These are phyloP conservation scores for Spirogloea muscicola DNA, from an alignment of 139 green algal genomes.

Conservation along the genomic window DNA sequence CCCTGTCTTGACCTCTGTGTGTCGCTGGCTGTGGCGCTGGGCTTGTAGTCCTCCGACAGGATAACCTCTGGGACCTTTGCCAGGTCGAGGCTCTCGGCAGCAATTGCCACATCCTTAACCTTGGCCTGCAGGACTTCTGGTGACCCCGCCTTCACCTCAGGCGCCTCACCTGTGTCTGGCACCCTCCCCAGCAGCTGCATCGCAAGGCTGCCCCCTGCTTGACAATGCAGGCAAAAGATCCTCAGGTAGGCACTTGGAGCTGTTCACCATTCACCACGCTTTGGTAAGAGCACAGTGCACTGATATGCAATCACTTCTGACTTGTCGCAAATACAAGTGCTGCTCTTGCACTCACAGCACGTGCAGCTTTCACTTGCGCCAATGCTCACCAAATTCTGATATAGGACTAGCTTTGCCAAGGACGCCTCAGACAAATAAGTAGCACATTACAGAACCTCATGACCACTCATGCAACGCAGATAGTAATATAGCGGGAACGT, in stretches of 20 bases:
- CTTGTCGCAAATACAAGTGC: too few species aligned
- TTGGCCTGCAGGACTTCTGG: too few species aligned
- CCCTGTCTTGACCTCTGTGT: too few species aligned
- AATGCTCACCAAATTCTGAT: neutral
- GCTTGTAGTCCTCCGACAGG: too few species aligned
- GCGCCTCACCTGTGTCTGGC: neutral
- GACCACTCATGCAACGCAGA: neutral
- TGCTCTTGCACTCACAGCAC: too few species aligned
- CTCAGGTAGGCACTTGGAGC: neutral
- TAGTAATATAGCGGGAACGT: neutral
- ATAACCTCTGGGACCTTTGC: too few species aligned
- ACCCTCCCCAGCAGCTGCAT: conserved; percentile 26
- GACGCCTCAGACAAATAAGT: neutral
- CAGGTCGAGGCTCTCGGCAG: too few species aligned
- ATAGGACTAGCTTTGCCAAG: neutral
- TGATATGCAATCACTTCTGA: too few species aligned
- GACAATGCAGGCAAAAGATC: neutral
- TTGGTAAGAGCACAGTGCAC: neutral
- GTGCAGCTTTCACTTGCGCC: too few species aligned
- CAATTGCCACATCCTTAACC: too few species aligned
- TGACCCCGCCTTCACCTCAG: conserved; percentile 4
- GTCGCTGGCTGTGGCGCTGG: too few species aligned
- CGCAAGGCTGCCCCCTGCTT: conserved; percentile 22
- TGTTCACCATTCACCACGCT: neutral
- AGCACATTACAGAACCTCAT: neutral